Evolutionary conservation across 768 basidiomycete genomes (phyloP).

Genomic region (Royoungia palumana): DNA sequence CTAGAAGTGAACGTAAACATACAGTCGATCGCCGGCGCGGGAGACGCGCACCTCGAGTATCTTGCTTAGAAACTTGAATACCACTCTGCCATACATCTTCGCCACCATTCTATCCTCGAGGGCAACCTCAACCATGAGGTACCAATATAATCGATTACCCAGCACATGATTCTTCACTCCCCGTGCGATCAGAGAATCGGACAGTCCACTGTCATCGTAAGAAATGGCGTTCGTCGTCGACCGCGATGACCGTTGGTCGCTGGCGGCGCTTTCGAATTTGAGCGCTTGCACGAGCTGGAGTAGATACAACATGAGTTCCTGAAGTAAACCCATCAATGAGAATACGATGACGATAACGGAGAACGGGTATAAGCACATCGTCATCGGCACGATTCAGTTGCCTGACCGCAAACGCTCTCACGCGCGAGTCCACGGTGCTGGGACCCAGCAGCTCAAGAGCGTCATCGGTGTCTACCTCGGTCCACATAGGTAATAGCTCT

Average conservation of each 20-base stretch:
- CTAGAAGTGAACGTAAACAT: constrained; percentile 32
- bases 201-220: constrained; percentile 88
- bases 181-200: constrained; percentile 86
- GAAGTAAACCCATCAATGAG: constrained; percentile 3
- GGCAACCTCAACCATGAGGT: constrained; percentile 94
- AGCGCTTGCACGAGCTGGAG: constrained; percentile 96
- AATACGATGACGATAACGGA: neutral
- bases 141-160: constrained; percentile 95
- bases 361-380: constrained; percentile 55
- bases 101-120: constrained; percentile 81
- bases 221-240: constrained; percentile 72
- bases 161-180: constrained; percentile 80
- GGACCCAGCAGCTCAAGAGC: constrained; percentile 94
- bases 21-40: neutral
- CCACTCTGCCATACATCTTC: constrained; percentile 91
- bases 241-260: constrained; percentile 72
- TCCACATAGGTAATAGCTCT: constrained; percentile 93
- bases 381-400: constrained; percentile 91
- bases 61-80: constrained; percentile 86
- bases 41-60: constrained; percentile 66
- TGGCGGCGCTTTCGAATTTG: constrained; percentile 87
- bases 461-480: constrained; percentile 94
- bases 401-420: constrained; percentile 90
- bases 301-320: constrained; percentile 92
- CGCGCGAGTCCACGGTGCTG: constrained; percentile 83